phyloP scores from a whole-genome alignment of 2,329 filamentous ascomycete species.

The Macrophomina pseudophaseolina region DNA sequence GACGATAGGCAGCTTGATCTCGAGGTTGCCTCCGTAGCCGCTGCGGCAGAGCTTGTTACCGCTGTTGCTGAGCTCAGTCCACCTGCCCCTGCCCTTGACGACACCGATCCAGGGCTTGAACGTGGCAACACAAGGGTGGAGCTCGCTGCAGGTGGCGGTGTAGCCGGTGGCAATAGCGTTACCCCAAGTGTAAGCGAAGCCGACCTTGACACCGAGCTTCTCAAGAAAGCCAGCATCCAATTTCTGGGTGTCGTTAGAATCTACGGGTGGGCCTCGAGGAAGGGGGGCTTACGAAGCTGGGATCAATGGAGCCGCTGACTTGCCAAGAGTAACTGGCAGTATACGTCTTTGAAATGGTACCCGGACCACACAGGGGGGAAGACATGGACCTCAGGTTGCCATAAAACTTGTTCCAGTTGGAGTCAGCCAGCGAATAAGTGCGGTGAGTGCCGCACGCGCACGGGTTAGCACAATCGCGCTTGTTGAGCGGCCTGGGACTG shows the following conservation, averaged over 20 bases:
- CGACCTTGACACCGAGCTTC: background rate
- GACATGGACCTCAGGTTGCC: background rate
- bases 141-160: background rate
- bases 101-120: background rate
- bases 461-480: background rate
- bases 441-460: background rate
- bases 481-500: background rate
- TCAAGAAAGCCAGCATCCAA: background rate
- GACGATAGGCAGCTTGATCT: background rate
- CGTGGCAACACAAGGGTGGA: background rate
- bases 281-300: background rate
- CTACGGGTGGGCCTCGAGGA: background rate
- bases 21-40: background rate
- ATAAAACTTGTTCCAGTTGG: background rate
- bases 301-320: background rate
- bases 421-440: background rate
- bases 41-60: conserved; percentile 1
- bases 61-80: background rate
- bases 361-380: background rate
- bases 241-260: background rate
- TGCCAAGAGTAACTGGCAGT: background rate
- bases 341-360: background rate
- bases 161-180: background rate
- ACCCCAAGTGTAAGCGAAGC: background rate
- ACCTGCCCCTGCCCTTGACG: background rate